A percentile compares a stretch with the other conserved stretches of the same genome.
phyloP scores from a whole-genome alignment of 495 filamentous ascomycete species.

The Penicillium steckii region DNA sequence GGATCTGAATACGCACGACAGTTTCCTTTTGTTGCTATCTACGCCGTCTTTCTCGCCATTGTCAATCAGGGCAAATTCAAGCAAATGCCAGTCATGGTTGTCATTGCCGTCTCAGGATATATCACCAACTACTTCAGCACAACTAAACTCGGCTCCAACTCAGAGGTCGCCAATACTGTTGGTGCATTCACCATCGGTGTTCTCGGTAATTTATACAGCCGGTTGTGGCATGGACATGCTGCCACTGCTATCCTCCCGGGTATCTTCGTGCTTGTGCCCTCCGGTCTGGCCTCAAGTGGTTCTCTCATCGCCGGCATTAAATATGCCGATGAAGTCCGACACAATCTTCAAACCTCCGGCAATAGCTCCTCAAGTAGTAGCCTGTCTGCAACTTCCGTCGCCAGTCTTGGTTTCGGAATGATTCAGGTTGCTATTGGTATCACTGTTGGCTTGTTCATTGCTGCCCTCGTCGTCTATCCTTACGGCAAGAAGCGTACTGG shows the following conservation, averaged over 20 bases:
- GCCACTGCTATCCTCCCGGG: constrained; percentile 88
- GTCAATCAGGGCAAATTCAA: constrained; percentile 92
- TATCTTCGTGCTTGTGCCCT: constrained; percentile 93
- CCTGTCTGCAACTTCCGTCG: constrained; percentile 51
- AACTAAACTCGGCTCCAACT: constrained; percentile 65
- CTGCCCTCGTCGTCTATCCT: constrained; percentile 83
- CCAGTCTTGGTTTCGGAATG: constrained; percentile 80
- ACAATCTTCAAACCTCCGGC: constrained; percentile 38
- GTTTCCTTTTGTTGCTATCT: constrained; percentile 66
- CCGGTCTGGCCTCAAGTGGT: constrained; percentile 79
- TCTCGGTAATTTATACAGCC: constrained; percentile 81
- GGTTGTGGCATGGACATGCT: constrained; percentile 78
- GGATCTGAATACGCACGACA: constrained; percentile 44
- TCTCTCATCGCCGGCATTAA: constrained; percentile 75
- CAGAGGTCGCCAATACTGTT: constrained; percentile 81
- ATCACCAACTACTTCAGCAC: constrained; percentile 80
- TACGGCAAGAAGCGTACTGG: constrained; percentile 85
- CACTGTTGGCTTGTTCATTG: constrained; percentile 84
- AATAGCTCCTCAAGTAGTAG: constrained; percentile 42
- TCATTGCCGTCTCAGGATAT: constrained; percentile 80
- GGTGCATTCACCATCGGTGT: constrained; percentile 86
- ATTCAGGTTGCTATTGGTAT: constrained; percentile 93
- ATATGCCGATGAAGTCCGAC: constrained; percentile 70
- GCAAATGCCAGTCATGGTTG: constrained; percentile 81
- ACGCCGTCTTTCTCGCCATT: constrained; percentile 75